Evolutionary conservation across 257 asterid species (phyloP), one percentile per base, ranked within the genome.

Genomic region (Nicotiana knightiana): DNA sequence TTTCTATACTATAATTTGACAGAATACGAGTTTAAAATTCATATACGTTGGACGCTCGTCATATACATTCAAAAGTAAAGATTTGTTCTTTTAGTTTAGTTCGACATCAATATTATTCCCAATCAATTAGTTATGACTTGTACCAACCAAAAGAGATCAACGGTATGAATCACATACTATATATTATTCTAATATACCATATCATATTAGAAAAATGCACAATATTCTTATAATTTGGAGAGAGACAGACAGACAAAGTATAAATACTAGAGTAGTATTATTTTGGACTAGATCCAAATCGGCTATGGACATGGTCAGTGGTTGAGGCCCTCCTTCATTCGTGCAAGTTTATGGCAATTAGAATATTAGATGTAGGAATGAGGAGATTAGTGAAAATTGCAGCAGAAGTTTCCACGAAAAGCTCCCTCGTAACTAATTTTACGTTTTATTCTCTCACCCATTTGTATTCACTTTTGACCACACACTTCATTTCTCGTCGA

Each of bases 281-380:
- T 46, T 71, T 24, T 3, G 61, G 37, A 48, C 10, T 15, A 48
- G 62, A 73, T 26, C 16, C 13, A 2, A 24, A 71, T 43, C 12
- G 12, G 24, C 8, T 37, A 67, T 37, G 57, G 57, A 68, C 32
- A 68, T 68, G 33, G 61, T 24, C 13, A 71, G 37, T 43, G 59
- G 39, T 26, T 46, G 79, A 73, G 79, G 79, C 79, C 26, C 39
- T 73, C 79, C 79, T 75, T 75, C 18, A 75, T 48, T 26, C 15
- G 63, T 51, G 79, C 79, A 75, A 75, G 63, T 75, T 51, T 7
- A 75, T 75, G 79, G 63, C 63, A 75, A 28, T 51, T 26, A 51
- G 39, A 75, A 51, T 75, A 75, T 75, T 51, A 26, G 61, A 46
- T 57, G 39, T 48, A 43, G 51, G 51, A 43, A 43, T 43, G 51